phyloP scores from a whole-genome alignment of 2,329 filamentous ascomycete species.

The Xylariaceae sp. region DNA sequence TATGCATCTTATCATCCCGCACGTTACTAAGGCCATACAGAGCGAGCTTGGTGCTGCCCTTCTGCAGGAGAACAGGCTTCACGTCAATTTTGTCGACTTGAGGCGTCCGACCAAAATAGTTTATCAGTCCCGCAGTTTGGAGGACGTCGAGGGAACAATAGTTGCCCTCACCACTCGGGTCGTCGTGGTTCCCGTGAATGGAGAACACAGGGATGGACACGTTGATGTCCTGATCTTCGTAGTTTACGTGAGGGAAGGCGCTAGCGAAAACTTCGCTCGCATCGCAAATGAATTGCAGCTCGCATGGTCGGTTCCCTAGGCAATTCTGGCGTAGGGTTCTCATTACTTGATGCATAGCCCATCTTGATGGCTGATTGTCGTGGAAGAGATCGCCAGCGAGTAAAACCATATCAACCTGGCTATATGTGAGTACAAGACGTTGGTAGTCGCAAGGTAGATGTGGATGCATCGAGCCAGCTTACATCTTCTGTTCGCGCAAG shows the following conservation, averaged over 20 bases:
- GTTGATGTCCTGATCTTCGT: slow-evolving; percentile 96
- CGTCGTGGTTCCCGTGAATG: slow-evolving; percentile 97
- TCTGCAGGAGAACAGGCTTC: slow-evolving; percentile 89
- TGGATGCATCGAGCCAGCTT: slow-evolving; percentile 15
- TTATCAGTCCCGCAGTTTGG: slow-evolving; percentile 86
- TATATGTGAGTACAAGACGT: slow-evolving; percentile 9
- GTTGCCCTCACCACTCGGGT: slow-evolving; percentile 94
- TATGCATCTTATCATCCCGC: slow-evolving; percentile 88
- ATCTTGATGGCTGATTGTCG: slow-evolving; percentile 94
- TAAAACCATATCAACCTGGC: slow-evolving; percentile 90
- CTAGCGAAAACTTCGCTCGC: slow-evolving; percentile 87
- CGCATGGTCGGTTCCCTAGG: slow-evolving; percentile 90
- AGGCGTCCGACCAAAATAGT: slow-evolving; percentile 91
- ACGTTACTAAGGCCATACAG: slow-evolving; percentile 95
- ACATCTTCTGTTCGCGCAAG: slow-evolving; percentile 81
- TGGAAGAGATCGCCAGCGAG: slow-evolving; percentile 95
- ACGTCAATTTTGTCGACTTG: slow-evolving; percentile 91
- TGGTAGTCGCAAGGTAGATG: too few relatives aligned
- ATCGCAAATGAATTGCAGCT: slow-evolving; percentile 92
- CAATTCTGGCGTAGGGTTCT: slow-evolving; percentile 89
- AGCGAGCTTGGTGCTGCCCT: slow-evolving; percentile 87
- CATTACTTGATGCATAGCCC: slow-evolving; percentile 97
- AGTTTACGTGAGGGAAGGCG: slow-evolving; percentile 92
- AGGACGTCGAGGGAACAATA: slow-evolving; percentile 87
- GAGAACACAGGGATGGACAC: slow-evolving; percentile 96